Base-by-base conservation (phyloP, 768 basidiomycete species). In the Suillus bovinus region DNA sequence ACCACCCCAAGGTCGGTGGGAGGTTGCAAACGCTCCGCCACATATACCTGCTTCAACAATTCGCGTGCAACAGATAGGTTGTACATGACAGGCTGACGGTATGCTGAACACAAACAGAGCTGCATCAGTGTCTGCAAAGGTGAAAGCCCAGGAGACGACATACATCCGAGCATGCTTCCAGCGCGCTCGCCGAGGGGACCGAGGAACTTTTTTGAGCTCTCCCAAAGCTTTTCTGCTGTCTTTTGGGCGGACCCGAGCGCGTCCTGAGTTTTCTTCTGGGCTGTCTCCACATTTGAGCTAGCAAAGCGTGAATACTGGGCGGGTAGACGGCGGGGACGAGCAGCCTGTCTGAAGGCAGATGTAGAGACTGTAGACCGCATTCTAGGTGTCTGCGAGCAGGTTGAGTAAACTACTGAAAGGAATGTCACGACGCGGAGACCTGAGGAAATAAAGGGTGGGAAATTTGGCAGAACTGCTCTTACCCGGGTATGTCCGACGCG, bases 1-100 rank as follows among this genome's bases (percentile, higher is more conserved):
- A 91, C 70, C 44, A 84, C 74, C 27, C 79, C 74, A 24, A 88
- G 59, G 31, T 83, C 81, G 17, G 78, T 82, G 16, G 93, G 94
- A 13, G 91, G 92, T 60, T 76, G 75, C 46, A 82, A 71, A 60
- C 77, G 77, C 76, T 93, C 91, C 42, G 83, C 81, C 59, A 84
- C 70, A 76, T 93, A 93, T 58, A 93, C 79, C 64, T 90, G 87
- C 77, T 91, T 91, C 58, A 84, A 69, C 55, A 96, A 67, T 71
- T 94, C 93, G 58, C 87, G 85, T 22, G 85, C 80, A 54, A 96
- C 91, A 59, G 87, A 72, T 33, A 91, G 78, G 79, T 94, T 94
- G 81, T 94, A 94, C 33, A 84, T 63, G 39, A 94, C 71, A 5
- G 93, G 92, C 70, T 90, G 82, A 64, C 86, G 86, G 79, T 93